A percentile compares a stretch with the other conserved stretches of the same genome.
phyloP scores from a whole-genome alignment of 2,329 filamentous ascomycete species.

The Corynespora cassiicola region DNA sequence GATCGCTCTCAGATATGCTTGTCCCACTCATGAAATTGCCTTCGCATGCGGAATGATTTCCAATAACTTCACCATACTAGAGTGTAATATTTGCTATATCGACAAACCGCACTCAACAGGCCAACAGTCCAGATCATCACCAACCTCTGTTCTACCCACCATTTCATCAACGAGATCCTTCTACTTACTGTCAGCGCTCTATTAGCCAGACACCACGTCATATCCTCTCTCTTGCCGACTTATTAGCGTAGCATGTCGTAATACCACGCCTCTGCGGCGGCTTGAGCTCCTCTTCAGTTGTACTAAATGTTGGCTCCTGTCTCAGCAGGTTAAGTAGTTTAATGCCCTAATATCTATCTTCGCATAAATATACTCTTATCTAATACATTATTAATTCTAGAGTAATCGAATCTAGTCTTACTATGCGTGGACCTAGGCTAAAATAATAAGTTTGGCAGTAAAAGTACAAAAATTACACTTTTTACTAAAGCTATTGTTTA shows the following conservation, averaged over 20 bases:
- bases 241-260: slow-evolving; percentile 16
- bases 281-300: slow-evolving; percentile 17
- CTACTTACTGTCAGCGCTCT: slow-evolving; percentile 13
- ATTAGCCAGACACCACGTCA: slow-evolving; percentile 16
- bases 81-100: no score
- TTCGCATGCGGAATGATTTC: no score
- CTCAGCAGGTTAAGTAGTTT: slow-evolving; percentile 17
- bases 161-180: no score
- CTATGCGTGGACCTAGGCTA: slow-evolving; percentile 16
- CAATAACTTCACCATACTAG: no score
- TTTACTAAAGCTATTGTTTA: slow-evolving; percentile 18
- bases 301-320: slow-evolving; percentile 19
- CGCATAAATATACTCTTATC: slow-evolving; percentile 20
- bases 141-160: no score
- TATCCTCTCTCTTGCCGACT: slow-evolving; percentile 18
- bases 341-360: slow-evolving; percentile 17
- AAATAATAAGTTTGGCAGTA: slow-evolving; percentile 16
- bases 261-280: slow-evolving; percentile 16
- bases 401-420: slow-evolving; percentile 20
- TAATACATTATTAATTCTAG: slow-evolving; percentile 20
- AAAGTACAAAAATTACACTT: slow-evolving; percentile 18
- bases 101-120: no score
- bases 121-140: no score
- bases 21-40: no score
- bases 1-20: no score